Evolutionary conservation across 1,284 basidiomycete species (phyloP), one percentile per base, ranked within the genome.

Genomic region (Athelia psychrophila): DNA sequence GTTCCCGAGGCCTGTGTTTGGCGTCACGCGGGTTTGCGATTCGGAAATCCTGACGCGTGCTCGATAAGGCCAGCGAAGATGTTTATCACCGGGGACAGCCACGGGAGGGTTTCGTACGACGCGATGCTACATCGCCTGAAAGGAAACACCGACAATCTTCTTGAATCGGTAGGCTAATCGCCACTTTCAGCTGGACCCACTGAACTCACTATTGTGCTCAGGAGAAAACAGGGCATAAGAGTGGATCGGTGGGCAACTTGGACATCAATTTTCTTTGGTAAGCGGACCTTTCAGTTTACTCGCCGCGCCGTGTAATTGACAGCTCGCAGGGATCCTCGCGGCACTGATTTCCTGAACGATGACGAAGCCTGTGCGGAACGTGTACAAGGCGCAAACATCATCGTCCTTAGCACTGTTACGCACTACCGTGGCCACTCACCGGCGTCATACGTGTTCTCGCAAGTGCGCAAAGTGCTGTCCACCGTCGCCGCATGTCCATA

Each of bases 1-100:
- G 30, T 48, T 2, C 51, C 51, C 10, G 23, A 48, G 25, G 47
- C 45, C 2, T 52, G 51, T 42, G 25, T 18, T n/a, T 52, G 47
- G 33, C 23, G 38, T 4, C 51, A 52, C 36, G 51, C 47, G 15
- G 51, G 51, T 2, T 15, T 52, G 30, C 25, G 51, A 9, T 52
- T 49, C 22, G 33, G 51, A 4, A 32, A 49, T 23, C 47, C 32
- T n/a, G 27, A 25, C 10, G 15, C 33, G 15, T 52, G 47, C 47
- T 49, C 46, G 22, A 18, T 24, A 18, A 30, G 33, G 2, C 18
- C 20, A 16, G 4, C 24, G 23, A 22, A 35, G 38, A 42, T 42
- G 38, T 42, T 42, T 9, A 42, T 42, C 16, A 42, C 38, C 6
- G 38, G 38, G 8, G 38, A 42, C 20, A 42, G 38, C 20, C 38